Base-by-base conservation (phyloP, 352 stramenopile species). In the Pythium monospermum region DNA sequence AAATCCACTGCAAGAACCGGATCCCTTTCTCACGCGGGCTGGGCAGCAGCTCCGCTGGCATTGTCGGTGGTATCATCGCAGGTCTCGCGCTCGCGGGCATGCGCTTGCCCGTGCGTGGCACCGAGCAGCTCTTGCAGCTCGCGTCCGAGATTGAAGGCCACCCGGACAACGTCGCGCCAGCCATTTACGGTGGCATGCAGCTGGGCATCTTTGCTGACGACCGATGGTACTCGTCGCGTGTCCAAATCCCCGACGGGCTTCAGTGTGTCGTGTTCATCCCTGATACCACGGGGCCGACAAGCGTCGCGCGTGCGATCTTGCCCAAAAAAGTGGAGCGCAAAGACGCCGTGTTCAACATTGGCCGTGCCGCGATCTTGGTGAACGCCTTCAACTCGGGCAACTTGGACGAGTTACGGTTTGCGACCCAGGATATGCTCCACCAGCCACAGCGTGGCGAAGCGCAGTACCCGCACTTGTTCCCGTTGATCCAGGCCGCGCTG, bases 261-360 rank as follows among this genome's bases (percentile, higher is more conserved):
- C 95, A 99, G 79, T 95, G 97, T 64, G 95, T 99, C 44, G 88
- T 99, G 57, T 99, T 99, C 68, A 99, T 99, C 64, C 97, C 97
- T 0, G 88, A 98, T 64, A 92, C 97, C 56, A 97, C 97, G 21
- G 96, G 96, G 22, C 98, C 98, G 61, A 97, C 91, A 33, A 95
- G 73, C 50, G 88, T 94, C 40, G 85, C 87, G 21, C 78, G 91
- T n/a, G 85, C 86, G 30, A 97, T 99, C 33, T 75, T 99, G 18
- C 79, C 85, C 18, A 68, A 80, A 25, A 90, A 90, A 57, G 68
- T 94, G 32, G 71, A 86, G 33, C 84, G 96, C 52, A 83, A 91
- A 62, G 95, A 99, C 61, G 96, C 96, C 19, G 91, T 98, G 44
- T 99, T 98, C 67, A 99, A 98, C 76, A 96, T 95, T 64, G 92